These are phyloP conservation scores for Wickerhamomyces tratensis DNA, from an alignment of 805 yeast genomes.

Conservation along the genomic window DNA sequence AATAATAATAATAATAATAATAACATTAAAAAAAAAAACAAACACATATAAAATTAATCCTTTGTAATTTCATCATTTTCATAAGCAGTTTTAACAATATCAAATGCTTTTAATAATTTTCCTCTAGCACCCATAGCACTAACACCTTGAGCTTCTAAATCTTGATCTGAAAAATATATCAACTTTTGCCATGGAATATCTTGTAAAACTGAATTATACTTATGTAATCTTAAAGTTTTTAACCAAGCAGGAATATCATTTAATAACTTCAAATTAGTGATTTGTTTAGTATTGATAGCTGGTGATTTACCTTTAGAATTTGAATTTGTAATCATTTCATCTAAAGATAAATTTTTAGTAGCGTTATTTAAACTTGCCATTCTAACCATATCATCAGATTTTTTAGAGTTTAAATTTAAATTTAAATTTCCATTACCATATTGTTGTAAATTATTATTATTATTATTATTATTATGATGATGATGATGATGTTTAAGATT, in stretches of 20 bases:
- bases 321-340: constrained; percentile 1
- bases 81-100: constrained; percentile 57
- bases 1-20: no score
- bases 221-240: constrained; percentile 81
- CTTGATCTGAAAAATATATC: constrained; percentile 58
- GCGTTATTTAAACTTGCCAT: constrained; percentile 14
- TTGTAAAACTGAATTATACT: constrained; percentile 79
- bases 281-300: constrained; percentile 37
- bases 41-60: no score
- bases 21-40: no score
- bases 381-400: constrained; percentile 8
- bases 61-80: constrained; percentile 26
- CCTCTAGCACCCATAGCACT: constrained; percentile 94
- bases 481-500: neutral
- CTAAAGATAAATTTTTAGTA: constrained; percentile 7
- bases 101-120: constrained; percentile 86
- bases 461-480: neutral
- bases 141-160: constrained; percentile 74
- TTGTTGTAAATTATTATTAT: neutral
- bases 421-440: neutral
- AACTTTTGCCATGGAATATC: constrained; percentile 72
- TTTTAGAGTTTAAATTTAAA: neutral
- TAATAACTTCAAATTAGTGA: constrained; percentile 45
- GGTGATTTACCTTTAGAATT: constrained; percentile 23
- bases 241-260: constrained; percentile 88